These are phyloP conservation scores for Tolypocladium cylindrosporum DNA, from an alignment of 2,329 filamentous ascomycete genomes.

Conservation along the genomic window DNA sequence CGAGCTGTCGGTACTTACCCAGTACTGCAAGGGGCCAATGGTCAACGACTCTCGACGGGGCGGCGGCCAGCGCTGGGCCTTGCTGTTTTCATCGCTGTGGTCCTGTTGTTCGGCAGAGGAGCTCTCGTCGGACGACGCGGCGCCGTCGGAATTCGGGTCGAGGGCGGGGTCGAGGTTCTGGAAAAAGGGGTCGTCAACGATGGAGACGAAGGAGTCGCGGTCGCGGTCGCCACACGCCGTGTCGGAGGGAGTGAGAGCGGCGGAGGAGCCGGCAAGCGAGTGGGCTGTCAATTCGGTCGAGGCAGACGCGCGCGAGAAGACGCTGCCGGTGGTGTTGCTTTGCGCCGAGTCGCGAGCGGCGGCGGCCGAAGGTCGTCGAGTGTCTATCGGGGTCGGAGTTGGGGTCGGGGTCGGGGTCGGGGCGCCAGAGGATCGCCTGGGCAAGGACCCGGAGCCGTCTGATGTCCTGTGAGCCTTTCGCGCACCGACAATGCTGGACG, in stretches of 20 bases:
- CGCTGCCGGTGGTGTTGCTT: conserved; percentile 10
- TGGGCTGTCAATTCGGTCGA: conserved; percentile 4
- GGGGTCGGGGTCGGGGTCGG: conserved; percentile 1
- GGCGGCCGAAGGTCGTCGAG: conserved; percentile 6
- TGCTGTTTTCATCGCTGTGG: conserved; percentile 29
- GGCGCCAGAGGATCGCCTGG: conserved; percentile 5
- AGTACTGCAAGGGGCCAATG: conserved; percentile 22
- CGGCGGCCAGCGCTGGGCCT: conserved; percentile 29
- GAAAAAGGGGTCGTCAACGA: conserved; percentile 47
- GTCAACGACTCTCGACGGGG: conserved; percentile 40
- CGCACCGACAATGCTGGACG: conserved; percentile 13
- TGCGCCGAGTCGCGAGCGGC: conserved; percentile 13
- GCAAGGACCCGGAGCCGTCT: conserved; percentile 7
- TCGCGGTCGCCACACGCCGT: conserved; percentile 18
- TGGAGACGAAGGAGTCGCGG: conserved; percentile 41
- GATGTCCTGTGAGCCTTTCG: conserved; percentile 12
- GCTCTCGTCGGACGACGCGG: conserved; percentile 12
- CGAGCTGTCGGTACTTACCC: conserved; percentile 19
- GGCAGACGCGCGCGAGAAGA: conserved; percentile 7
- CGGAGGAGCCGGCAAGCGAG: conserved; percentile 5
- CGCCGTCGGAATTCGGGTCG: conserved; percentile 14
- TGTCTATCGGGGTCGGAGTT: not conserved
- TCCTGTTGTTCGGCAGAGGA: conserved; percentile 14
- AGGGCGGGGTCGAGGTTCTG: conserved; percentile 29
- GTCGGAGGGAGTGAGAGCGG: conserved; percentile 13